Percentiles rank a stretch among this genome's conserved stretches.
Conservation (phyloP, 192 early-diverging fungal genomes). For the Backusella luteola region DNA sequence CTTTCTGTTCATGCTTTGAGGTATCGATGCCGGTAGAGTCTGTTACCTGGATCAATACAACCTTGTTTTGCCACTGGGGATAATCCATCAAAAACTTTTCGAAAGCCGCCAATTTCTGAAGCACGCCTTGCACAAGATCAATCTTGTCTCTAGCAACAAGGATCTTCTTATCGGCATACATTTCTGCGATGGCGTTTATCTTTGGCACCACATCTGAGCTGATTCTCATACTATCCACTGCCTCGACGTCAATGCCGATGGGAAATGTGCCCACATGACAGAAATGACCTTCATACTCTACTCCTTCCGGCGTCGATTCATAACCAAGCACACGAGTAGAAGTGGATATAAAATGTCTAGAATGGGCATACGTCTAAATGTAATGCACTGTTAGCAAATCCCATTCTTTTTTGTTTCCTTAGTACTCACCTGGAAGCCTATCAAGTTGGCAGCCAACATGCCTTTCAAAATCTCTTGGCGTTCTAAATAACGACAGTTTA, state of each 20-base stretch:
- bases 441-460: constrained; percentile 85
- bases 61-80: constrained; percentile 91
- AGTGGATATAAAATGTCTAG: constrained; percentile 88
- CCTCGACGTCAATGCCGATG: constrained; percentile 89
- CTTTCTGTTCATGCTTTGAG: constrained; percentile 73
- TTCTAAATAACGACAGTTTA: constrained; percentile 33
- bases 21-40: constrained; percentile 72
- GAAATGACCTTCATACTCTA: constrained; percentile 74
- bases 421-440: constrained; percentile 80
- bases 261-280: constrained; percentile 92
- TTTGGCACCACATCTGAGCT: constrained; percentile 66
- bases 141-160: constrained; percentile 94
- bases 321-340: constrained; percentile 93
- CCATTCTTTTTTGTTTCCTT: not conserved
- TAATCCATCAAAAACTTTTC: constrained; percentile 86
- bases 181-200: constrained; percentile 73
- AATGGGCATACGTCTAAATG: constrained; percentile 82
- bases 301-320: constrained; percentile 89
- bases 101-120: constrained; percentile 92
- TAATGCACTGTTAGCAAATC: not conserved
- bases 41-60: constrained; percentile 96
- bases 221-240: constrained; percentile 62
- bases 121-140: constrained; percentile 91
- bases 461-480: constrained; percentile 84
- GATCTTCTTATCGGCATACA: constrained; percentile 90